phyloP scores from a whole-genome alignment of 345 rosid genomes.

The Raphanus raphanistrum region DNA sequence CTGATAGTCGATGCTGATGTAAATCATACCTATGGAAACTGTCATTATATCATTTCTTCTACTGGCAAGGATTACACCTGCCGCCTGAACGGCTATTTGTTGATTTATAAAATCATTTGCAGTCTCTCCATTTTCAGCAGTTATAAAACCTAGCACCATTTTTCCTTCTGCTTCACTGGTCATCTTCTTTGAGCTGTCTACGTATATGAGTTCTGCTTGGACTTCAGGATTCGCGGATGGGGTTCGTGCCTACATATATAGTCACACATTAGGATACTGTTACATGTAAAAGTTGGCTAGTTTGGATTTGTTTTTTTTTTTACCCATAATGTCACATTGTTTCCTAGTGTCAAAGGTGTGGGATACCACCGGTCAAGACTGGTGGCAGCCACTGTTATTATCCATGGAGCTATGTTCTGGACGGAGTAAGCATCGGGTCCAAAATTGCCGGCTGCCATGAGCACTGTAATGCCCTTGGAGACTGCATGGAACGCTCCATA shows the following conservation, averaged over 20 bases:
- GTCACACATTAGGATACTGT: neutral
- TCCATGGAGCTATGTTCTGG: slow-evolving; percentile 53
- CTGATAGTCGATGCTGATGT: neutral
- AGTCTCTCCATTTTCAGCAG: neutral
- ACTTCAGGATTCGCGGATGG: neutral
- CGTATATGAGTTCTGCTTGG: slow-evolving; percentile 1
- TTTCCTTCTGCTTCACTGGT: slow-evolving; percentile 41
- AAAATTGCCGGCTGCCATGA: slow-evolving; percentile 44
- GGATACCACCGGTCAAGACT: slow-evolving; percentile 49
- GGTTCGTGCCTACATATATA: slow-evolving; percentile 45
- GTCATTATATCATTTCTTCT: neutral
- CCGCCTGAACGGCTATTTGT: neutral
- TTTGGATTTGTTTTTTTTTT: neutral
- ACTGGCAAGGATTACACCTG: slow-evolving; percentile 22
- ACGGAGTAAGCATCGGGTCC: slow-evolving; percentile 45
- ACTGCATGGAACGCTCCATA: slow-evolving; percentile 56
- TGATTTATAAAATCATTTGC: neutral
- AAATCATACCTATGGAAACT: neutral
- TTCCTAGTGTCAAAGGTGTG: slow-evolving; percentile 46
- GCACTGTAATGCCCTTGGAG: slow-evolving; percentile 48
- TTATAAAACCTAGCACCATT: slow-evolving; percentile 33
- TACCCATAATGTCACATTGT: slow-evolving; percentile 35
- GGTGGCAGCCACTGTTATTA: slow-evolving; percentile 54
- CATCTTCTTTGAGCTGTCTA: neutral
- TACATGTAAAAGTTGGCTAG: neutral